phyloP scores from a whole-genome alignment of 805 yeast genomes.

The Candida manassasensis region DNA sequence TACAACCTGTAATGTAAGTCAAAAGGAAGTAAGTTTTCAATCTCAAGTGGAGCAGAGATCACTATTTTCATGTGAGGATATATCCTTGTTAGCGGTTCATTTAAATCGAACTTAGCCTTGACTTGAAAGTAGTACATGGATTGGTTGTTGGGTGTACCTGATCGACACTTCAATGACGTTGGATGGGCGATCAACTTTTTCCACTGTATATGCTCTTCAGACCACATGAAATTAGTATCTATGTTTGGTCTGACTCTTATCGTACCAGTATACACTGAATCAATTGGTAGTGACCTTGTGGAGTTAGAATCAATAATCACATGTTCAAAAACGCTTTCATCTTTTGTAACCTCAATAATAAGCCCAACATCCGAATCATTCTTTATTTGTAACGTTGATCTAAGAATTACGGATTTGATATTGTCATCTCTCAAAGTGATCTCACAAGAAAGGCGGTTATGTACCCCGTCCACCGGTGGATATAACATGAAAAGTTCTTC shows the following conservation, averaged over 20 bases:
- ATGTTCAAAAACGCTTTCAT: conserved; percentile 27
- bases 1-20: conserved; percentile 71
- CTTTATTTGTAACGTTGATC: conserved; percentile 67
- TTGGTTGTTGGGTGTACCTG: conserved; percentile 31
- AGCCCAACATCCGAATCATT: conserved; percentile 61
- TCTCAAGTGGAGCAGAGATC: conserved; percentile 78
- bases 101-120: conserved; percentile 55
- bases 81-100: conserved; percentile 66
- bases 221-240: conserved; percentile 61
- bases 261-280: conserved; percentile 53
- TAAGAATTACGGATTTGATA: conserved; percentile 70
- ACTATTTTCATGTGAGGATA: conserved; percentile 82
- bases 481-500: conserved; percentile 65
- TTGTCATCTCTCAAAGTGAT: conserved; percentile 67
- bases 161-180: conserved; percentile 56
- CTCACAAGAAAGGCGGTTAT: conserved; percentile 71
- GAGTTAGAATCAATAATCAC: conserved; percentile 48
- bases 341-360: conserved; percentile 39
- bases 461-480: conserved; percentile 61
- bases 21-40: conserved; percentile 81
- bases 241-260: conserved; percentile 61
- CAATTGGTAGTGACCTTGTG: conserved; percentile 69
- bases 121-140: conserved; percentile 66
- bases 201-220: conserved; percentile 63
- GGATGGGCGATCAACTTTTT: conserved; percentile 46